Percentiles rank a stretch among this genome's conserved stretches.
phyloP scores from a whole-genome alignment of 1,284 basidiomycete genomes.

The Puccinia polysora region DNA sequence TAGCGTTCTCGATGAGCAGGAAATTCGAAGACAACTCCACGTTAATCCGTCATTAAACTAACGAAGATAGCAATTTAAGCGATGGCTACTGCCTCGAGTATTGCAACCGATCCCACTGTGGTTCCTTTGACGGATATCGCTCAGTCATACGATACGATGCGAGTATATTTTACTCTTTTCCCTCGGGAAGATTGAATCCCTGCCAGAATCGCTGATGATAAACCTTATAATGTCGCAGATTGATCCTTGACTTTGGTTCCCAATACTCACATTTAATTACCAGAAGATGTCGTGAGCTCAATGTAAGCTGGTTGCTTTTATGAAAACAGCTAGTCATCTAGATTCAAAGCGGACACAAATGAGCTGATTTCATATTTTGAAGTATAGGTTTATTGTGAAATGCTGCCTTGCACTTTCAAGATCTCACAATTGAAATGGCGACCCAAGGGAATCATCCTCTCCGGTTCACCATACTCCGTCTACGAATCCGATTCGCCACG shows the following conservation, averaged over 20 bases:
- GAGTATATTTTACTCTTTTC: background rate
- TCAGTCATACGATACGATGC: conserved; percentile 43
- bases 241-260: conserved; percentile 96
- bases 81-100: conserved; percentile 28
- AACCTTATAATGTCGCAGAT: conserved; percentile 47
- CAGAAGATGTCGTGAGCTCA: conserved; percentile 92
- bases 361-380: background rate
- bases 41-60: no score
- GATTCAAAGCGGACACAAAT: background rate
- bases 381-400: conserved; percentile 72
- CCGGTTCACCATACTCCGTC: conserved; percentile 96
- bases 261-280: conserved; percentile 98
- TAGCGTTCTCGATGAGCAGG: no score
- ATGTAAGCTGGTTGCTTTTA: no score
- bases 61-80: no score
- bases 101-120: conserved; percentile 17
- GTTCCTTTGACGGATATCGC: conserved; percentile 34
- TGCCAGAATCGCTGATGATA: background rate
- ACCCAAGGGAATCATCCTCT: conserved; percentile 97
- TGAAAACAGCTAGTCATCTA: background rate
- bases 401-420: conserved; percentile 94
- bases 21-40: no score
- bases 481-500: conserved; percentile 90
- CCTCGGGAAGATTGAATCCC: background rate
- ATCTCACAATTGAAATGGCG: conserved; percentile 84